phyloP scores from a whole-genome alignment of 1,139 yeast species.

The Kazachstania sp. region DNA sequence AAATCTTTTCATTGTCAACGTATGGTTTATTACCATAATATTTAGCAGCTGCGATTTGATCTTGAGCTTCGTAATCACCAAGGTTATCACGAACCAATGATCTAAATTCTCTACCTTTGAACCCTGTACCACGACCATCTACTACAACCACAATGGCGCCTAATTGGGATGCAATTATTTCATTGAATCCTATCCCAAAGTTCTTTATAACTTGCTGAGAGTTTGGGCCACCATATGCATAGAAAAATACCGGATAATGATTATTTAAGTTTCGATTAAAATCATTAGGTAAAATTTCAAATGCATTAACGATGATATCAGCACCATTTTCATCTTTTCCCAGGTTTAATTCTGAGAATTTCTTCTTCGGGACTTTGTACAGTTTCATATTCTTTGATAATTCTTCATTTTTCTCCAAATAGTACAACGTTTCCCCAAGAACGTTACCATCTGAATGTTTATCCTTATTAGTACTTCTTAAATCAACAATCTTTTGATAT shows the following conservation, averaged over 20 bases:
- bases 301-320: slow-evolving; percentile 42
- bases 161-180: slow-evolving; percentile 59
- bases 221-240: slow-evolving; percentile 78
- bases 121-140: slow-evolving; percentile 80
- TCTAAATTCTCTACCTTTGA: slow-evolving; percentile 51
- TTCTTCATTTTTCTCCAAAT: slow-evolving; percentile 43
- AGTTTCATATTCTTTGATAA: slow-evolving; percentile 35
- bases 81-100: slow-evolving; percentile 56
- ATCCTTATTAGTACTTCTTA: slow-evolving; percentile 23
- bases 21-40: slow-evolving; percentile 46
- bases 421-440: slow-evolving; percentile 26
- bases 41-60: slow-evolving; percentile 63
- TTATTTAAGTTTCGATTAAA: slow-evolving; percentile 43
- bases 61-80: slow-evolving; percentile 61
- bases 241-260: slow-evolving; percentile 60
- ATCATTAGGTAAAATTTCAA: slow-evolving; percentile 56
- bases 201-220: slow-evolving; percentile 55
- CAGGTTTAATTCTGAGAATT: slow-evolving; percentile 42
- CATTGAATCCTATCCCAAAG: slow-evolving; percentile 50
- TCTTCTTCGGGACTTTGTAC: slow-evolving; percentile 43
- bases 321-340: slow-evolving; percentile 39
- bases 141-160: slow-evolving; percentile 70
- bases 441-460: slow-evolving; percentile 20
- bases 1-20: slow-evolving; percentile 51
- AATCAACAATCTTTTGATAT: slow-evolving; percentile 53